phyloP scores from a whole-genome alignment of 768 basidiomycete species.

The Phanerodontia chrysosporium region DNA sequence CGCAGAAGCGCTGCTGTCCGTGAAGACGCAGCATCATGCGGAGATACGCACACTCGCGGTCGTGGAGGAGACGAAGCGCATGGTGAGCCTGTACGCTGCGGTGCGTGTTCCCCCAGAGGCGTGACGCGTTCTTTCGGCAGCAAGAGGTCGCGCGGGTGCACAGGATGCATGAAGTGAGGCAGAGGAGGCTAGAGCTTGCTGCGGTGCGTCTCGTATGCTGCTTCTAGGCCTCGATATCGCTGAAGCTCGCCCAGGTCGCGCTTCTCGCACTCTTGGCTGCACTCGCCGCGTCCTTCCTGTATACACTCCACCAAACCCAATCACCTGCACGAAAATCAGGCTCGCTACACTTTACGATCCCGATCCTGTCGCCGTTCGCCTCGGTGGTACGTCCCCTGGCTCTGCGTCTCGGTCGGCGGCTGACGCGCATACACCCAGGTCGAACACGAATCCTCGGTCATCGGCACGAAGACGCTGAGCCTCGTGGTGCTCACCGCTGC shows the following conservation, averaged over 20 bases:
- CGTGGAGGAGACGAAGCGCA: conserved; percentile 41
- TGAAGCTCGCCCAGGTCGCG: neutral
- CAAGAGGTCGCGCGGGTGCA: conserved; percentile 37
- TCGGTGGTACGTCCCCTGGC: conserved; percentile 53
- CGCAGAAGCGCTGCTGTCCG: conserved; percentile 58
- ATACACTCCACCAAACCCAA: neutral
- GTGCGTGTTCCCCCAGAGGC: neutral
- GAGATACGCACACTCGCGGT: conserved; percentile 43
- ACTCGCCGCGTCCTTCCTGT: conserved; percentile 24
- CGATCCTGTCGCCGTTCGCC: conserved; percentile 73
- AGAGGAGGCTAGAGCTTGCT: conserved; percentile 45
- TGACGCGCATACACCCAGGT: conserved; percentile 36
- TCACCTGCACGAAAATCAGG: neutral
- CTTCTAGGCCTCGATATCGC: neutral
- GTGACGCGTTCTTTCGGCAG: conserved; percentile 25
- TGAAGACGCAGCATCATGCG: conserved; percentile 41
- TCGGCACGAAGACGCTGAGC: conserved; percentile 45
- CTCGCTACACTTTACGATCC: conserved; percentile 64
- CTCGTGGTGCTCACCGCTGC: conserved; percentile 38
- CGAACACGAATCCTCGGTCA: conserved; percentile 67
- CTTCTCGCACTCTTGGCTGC: conserved; percentile 21
- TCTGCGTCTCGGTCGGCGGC: neutral
- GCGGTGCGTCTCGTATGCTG: conserved; percentile 40
- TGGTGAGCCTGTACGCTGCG: conserved; percentile 31
- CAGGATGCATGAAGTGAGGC: conserved; percentile 42